A percentile compares a stretch with the other conserved stretches of the same genome.
These are phyloP conservation scores for Ochetophila trinervis DNA, from an alignment of 306 rosid genomes.

Conservation along the genomic window DNA sequence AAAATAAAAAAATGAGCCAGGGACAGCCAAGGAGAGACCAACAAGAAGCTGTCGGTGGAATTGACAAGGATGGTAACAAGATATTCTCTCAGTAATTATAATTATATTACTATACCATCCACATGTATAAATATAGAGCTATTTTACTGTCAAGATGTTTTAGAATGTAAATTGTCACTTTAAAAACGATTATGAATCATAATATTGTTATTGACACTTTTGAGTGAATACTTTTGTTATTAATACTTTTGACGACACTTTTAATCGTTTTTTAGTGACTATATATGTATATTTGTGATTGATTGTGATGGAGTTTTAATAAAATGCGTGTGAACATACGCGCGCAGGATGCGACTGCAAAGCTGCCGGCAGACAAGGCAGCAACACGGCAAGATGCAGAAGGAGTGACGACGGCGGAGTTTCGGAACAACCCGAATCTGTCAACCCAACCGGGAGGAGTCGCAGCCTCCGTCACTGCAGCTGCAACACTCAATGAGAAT, in stretches of 20 bases:
- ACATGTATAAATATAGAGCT: too few species aligned
- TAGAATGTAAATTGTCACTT: too few species aligned
- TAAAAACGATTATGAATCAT: too few species aligned
- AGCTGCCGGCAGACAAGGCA: conserved; percentile 50
- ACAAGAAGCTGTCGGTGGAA: conserved; percentile 23
- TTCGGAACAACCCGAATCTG: conserved; percentile 44
- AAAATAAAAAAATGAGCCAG: conserved; percentile 41
- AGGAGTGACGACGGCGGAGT: conserved; percentile 59
- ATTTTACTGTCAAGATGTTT: too few species aligned
- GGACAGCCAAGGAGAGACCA: conserved; percentile 41
- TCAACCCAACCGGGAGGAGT: conserved; percentile 55
- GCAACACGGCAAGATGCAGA: conserved; percentile 55
- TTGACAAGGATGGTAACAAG: conserved; percentile 39
- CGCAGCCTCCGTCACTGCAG: conserved; percentile 58
- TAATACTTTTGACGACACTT: too few species aligned
- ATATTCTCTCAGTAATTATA: conserved; percentile 43
- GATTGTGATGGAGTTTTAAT: too few species aligned
- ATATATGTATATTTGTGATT: too few species aligned
- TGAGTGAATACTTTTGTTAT: too few species aligned
- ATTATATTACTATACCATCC: too few species aligned
- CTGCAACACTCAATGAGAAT: conserved; percentile 63
- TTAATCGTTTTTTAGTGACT: too few species aligned
- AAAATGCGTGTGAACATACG: too few species aligned
- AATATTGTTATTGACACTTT: too few species aligned
- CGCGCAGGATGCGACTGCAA: conserved; percentile 46